Evolutionary conservation across 192 early-diverging fungal genomes (phyloP).

Genomic region (Lunasporangiospora selenospora): DNA sequence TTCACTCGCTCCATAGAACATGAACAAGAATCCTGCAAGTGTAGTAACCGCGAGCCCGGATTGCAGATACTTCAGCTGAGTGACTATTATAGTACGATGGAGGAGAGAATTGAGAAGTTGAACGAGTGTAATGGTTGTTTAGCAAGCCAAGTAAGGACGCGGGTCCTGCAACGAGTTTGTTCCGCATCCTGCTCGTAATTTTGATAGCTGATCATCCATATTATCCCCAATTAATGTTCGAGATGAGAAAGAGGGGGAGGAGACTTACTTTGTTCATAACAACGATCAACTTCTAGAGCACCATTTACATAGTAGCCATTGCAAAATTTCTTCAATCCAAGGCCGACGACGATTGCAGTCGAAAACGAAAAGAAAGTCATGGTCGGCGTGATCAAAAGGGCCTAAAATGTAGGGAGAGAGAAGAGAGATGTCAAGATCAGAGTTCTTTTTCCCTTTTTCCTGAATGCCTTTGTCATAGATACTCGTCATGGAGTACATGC

Average conservation of each 20-base stretch:
- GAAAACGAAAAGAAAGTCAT: constrained; percentile 24
- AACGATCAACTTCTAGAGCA: background rate
- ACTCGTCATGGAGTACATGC: background rate
- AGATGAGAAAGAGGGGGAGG: background rate
- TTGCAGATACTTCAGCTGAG: too few species aligned
- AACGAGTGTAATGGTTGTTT: too few species aligned
- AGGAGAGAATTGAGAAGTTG: too few species aligned
- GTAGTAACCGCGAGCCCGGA: constrained; percentile 15
- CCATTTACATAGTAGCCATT: background rate
- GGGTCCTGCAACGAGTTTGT: too few species aligned
- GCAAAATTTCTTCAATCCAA: constrained; percentile 17
- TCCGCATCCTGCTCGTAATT: too few species aligned
- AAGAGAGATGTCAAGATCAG: background rate
- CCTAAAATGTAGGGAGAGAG: background rate
- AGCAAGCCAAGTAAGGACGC: too few species aligned
- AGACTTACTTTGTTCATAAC: background rate
- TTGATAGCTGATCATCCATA: too few species aligned
- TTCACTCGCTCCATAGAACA: constrained; percentile 32
- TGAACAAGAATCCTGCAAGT: constrained; percentile 19
- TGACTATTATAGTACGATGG: too few species aligned
- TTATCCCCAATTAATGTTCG: too few species aligned
- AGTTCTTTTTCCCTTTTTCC: too few species aligned
- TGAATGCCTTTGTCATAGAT: too few species aligned
- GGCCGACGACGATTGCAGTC: constrained; percentile 23
- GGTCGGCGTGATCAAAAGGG: constrained; percentile 13